These are phyloP conservation scores for Pestalotiopsis sp. DNA, from an alignment of 2,329 filamentous ascomycete genomes.

Conservation along the genomic window DNA sequence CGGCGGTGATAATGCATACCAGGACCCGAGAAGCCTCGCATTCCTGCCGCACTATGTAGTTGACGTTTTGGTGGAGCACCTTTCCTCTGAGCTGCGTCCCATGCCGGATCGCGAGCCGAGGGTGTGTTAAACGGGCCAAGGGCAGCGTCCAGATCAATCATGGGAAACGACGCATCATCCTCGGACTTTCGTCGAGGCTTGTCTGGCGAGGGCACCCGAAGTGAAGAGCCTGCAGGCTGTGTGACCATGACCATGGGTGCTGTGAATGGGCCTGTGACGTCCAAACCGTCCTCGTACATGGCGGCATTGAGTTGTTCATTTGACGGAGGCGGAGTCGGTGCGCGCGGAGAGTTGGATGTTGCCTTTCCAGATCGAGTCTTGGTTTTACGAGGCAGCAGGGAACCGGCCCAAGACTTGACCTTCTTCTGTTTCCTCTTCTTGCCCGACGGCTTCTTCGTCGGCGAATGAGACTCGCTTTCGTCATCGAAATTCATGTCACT, in stretches of 20 bases:
- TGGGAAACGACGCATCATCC: conserved; percentile 70
- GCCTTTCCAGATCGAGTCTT: conserved; percentile 49
- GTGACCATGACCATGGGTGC: conserved; percentile 42
- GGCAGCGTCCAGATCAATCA: conserved; percentile 93
- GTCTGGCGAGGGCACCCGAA: conserved; percentile 16
- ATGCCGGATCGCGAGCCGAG: conserved; percentile 60
- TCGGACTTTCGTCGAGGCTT: conserved; percentile 39
- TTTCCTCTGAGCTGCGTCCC: conserved; percentile 65
- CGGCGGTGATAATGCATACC: conserved; percentile 77
- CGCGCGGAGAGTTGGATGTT: conserved; percentile 38
- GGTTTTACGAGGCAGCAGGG: conserved; percentile 63
- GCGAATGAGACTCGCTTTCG: conserved; percentile 18
- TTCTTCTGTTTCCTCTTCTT: conserved; percentile 66
- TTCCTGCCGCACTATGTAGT: conserved; percentile 75
- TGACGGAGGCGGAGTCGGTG: conserved; percentile 47
- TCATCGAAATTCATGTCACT: conserved; percentile 27
- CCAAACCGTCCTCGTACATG: conserved; percentile 25
- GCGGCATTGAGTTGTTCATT: conserved; percentile 30
- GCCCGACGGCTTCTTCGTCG: conserved; percentile 34
- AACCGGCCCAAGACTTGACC: conserved; percentile 72
- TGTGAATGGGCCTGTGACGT: conserved; percentile 27
- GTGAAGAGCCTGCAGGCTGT: conserved; percentile 32
- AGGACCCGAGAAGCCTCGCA: conserved; percentile 66
- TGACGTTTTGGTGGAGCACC: conserved; percentile 61
- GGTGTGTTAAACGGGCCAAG: conserved; percentile 90